These are phyloP conservation scores for Colletotrichum viniferum DNA, from an alignment of 2,329 filamentous ascomycete species.

Conservation along the genomic window DNA sequence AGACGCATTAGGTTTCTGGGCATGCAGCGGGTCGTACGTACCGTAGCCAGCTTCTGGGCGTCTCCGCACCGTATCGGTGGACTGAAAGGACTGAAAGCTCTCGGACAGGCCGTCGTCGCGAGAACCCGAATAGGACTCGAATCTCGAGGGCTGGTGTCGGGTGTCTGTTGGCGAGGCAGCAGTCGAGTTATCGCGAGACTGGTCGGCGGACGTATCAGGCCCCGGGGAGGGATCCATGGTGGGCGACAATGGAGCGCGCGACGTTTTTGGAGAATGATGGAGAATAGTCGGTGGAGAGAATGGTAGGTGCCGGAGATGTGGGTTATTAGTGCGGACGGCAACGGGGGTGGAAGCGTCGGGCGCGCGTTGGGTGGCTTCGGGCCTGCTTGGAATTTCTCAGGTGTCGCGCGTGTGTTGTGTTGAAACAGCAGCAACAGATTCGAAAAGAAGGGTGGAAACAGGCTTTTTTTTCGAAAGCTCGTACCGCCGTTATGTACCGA, in stretches of 20 bases:
- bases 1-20: constrained; percentile 14
- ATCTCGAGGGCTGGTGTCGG: constrained; percentile 41
- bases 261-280: background rate
- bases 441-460: background rate
- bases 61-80: constrained; percentile 64
- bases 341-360: background rate
- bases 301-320: constrained; percentile 13
- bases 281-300: constrained; percentile 8
- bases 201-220: constrained; percentile 39
- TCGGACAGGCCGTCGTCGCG: constrained; percentile 54
- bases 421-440: background rate
- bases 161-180: constrained; percentile 56
- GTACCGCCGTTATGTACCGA: background rate
- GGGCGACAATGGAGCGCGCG: constrained; percentile 14
- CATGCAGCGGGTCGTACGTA: constrained; percentile 38
- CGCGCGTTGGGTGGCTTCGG: background rate
- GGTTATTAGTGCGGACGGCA: constrained; percentile 10
- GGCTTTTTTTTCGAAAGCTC: background rate
- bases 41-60: constrained; percentile 62
- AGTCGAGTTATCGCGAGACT: constrained; percentile 39
- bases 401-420: background rate
- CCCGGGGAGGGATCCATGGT: constrained; percentile 49
- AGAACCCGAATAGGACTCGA: constrained; percentile 35
- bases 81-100: constrained; percentile 63
- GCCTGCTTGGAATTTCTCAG: background rate